Evolutionary conservation across 805 yeast genomes (phyloP).

Genomic region (Saturnispora zaruensis): DNA sequence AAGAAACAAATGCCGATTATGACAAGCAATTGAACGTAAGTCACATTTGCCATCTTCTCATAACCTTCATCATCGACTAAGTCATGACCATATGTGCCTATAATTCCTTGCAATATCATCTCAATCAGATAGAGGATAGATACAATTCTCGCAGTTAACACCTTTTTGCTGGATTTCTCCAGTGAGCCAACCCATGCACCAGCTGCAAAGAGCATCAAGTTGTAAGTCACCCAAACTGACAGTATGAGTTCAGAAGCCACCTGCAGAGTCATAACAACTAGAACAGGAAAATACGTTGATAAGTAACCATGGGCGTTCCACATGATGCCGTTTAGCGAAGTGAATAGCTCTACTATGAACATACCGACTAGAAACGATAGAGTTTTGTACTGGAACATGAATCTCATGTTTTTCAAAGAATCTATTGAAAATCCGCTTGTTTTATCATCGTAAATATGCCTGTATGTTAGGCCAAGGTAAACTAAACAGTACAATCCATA

Average conservation of each 20-base stretch:
- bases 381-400: slow-evolving; percentile 23
- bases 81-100: background rate
- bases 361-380: slow-evolving; percentile 17
- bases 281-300: background rate
- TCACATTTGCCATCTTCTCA: background rate
- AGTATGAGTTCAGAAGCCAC: background rate
- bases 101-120: background rate
- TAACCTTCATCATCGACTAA: background rate
- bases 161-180: background rate
- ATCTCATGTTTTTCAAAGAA: slow-evolving; percentile 16
- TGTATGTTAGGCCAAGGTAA: slow-evolving; percentile 15
- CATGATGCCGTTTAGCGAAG: slow-evolving; percentile 13
- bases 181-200: background rate
- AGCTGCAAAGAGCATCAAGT: background rate
- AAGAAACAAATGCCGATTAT: background rate
- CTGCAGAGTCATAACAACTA: background rate
- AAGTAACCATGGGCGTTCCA: slow-evolving; percentile 25
- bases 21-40: background rate
- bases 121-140: background rate
- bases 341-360: slow-evolving; percentile 15
- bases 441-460: slow-evolving; percentile 12
- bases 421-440: slow-evolving; percentile 18
- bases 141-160: background rate
- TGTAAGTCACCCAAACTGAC: background rate
- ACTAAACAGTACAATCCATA: slow-evolving; percentile 15